These are phyloP conservation scores for Nicotiana paniculata DNA, from an alignment of 257 asterid genomes.

Conservation along the genomic window DNA sequence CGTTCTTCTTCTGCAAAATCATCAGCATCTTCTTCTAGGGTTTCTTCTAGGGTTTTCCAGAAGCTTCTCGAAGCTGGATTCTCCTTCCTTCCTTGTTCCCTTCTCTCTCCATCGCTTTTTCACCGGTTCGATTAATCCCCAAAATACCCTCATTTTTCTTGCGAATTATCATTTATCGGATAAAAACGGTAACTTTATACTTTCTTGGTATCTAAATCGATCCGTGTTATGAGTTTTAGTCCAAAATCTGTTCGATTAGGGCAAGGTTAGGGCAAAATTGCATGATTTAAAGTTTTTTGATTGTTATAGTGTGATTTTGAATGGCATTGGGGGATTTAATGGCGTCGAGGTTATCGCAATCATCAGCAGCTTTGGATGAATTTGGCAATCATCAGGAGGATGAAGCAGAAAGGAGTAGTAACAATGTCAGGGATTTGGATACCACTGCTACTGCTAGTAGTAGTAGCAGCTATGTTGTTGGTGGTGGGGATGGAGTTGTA, in stretches of 20 bases:
- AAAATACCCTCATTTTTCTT: background rate
- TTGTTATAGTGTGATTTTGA: conserved; percentile 9
- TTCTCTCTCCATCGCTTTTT: conserved; percentile 44
- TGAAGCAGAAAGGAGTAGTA: conserved; percentile 24
- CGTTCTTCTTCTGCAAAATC: conserved; percentile 12
- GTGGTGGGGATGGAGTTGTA: conserved; percentile 10
- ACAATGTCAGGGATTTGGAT: conserved; percentile 49
- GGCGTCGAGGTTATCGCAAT: conserved; percentile 88
- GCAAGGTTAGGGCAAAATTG: conserved; percentile 40
- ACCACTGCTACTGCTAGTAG: conserved; percentile 39
- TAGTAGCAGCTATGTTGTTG: conserved; percentile 34
- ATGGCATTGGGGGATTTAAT: conserved; percentile 99
- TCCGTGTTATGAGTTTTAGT: conserved; percentile 52
- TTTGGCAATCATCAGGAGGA: conserved; percentile 31
- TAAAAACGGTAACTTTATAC: conserved; percentile 33
- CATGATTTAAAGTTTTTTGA: too few relatives aligned
- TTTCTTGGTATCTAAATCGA: conserved; percentile 12
- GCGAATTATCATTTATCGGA: background rate
- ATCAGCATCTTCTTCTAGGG: conserved; percentile 32
- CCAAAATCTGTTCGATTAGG: conserved; percentile 79
- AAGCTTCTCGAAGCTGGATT: conserved; percentile 48
- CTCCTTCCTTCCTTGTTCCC: conserved; percentile 21
- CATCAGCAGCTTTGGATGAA: conserved; percentile 61
- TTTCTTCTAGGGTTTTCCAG: conserved; percentile 17
- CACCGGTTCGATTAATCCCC: conserved; percentile 56